phyloP scores from a whole-genome alignment of 2,329 filamentous ascomycete species.

The Rosellinia necatrix region DNA sequence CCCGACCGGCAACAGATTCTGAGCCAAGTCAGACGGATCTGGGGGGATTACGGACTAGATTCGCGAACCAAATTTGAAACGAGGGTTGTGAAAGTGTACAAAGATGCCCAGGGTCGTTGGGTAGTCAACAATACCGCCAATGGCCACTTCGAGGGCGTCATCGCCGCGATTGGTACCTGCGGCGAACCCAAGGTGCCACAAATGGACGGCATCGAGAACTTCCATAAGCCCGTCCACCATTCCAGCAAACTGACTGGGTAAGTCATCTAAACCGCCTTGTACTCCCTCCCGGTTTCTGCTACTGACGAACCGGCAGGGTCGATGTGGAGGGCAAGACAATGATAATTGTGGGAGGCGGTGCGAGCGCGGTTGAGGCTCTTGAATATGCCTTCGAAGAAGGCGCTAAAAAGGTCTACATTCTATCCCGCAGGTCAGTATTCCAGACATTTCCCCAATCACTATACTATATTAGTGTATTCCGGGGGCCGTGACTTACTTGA shows the following conservation, averaged over 20 bases:
- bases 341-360: slow-evolving; percentile 77
- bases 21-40: slow-evolving; percentile 70
- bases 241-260: slow-evolving; percentile 73
- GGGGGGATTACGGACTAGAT: slow-evolving; percentile 75
- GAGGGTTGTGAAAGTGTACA: slow-evolving; percentile 69
- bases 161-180: slow-evolving; percentile 80
- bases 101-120: slow-evolving; percentile 72
- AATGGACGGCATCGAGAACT: slow-evolving; percentile 72
- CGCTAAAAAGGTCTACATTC: slow-evolving; percentile 71
- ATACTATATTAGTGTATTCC: too few species aligned
- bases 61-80: slow-evolving; percentile 73
- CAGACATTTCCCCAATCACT: background rate
- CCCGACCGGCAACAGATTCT: slow-evolving; percentile 78
- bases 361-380: slow-evolving; percentile 79
- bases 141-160: slow-evolving; percentile 77
- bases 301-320: slow-evolving; percentile 52
- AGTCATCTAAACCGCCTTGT: slow-evolving; percentile 7
- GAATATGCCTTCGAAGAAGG: slow-evolving; percentile 74
- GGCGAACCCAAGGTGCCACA: slow-evolving; percentile 76
- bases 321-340: slow-evolving; percentile 75
- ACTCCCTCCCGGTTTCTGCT: background rate
- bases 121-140: slow-evolving; percentile 73
- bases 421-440: slow-evolving; percentile 57
- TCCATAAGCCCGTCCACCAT: slow-evolving; percentile 74
- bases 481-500: too few species aligned